A percentile compares a stretch with the other conserved stretches of the same genome.
Evolutionary conservation across 257 asterid genomes (phyloP).

Genomic region (Penstemon eatonii): DNA sequence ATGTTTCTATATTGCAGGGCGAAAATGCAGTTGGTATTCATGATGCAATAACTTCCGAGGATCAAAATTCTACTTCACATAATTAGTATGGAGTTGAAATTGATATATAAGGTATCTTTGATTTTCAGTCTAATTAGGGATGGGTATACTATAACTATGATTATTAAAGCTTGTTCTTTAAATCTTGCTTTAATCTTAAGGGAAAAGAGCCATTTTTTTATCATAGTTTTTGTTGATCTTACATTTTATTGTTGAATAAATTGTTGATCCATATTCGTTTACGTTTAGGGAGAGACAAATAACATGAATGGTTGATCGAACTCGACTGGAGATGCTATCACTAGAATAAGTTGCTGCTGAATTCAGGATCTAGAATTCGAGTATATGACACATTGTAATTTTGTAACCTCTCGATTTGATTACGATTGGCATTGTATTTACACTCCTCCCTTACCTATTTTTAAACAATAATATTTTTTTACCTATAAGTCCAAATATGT

Average conservation of each 20-base stretch:
- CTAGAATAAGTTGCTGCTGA: no score
- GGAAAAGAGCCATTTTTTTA: background rate
- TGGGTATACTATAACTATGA: background rate
- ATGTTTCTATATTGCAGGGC: slow-evolving; percentile 10
- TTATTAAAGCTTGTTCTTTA: background rate
- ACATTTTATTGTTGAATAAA: background rate
- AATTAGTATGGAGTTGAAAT: slow-evolving; percentile 15
- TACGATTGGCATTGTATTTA: no score
- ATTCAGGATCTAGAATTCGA: no score
- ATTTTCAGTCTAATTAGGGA: background rate
- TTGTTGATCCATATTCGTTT: background rate
- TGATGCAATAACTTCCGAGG: slow-evolving; percentile 12
- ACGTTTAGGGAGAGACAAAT: no score
- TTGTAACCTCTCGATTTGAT: no score
- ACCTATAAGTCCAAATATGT: no score
- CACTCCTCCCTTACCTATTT: no score
- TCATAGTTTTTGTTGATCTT: background rate
- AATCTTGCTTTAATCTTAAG: background rate
- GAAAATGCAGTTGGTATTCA: slow-evolving; percentile 7
- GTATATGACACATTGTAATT: no score
- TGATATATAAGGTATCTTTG: slow-evolving; percentile 6
- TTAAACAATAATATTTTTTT: no score
- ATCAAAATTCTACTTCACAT: background rate
- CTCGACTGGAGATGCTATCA: no score
- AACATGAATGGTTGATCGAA: no score